Evolutionary conservation across 2,329 filamentous ascomycete species (phyloP), one percentile per base, ranked within the genome.

Genomic region (Cordyceps pruinosa): DNA sequence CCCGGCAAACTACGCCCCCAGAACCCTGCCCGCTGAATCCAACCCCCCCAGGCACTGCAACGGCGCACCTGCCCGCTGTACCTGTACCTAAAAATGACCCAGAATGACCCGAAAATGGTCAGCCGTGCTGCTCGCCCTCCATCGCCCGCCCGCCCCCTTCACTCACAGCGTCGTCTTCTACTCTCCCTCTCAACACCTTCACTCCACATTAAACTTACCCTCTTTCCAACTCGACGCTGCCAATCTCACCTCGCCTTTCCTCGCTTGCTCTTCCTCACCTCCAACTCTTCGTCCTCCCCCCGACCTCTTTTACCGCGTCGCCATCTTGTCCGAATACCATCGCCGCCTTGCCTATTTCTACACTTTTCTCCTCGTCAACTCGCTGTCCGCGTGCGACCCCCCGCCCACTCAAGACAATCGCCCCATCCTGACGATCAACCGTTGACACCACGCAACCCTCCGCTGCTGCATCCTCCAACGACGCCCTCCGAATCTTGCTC

Each of bases 141-240:
- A 25, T 30, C 21, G 34, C 50, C 28, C 50, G 37, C 30, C 12
- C 30, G 30, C 30, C 30, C 6, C 47, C 37, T 32, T 34, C 50
- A 49, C 44, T 41, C 28, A 26, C 45, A 5, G 19, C 32, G 1
- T 17, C n/a, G 12, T 37, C 44, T 44, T n/a, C n/a, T n/a, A n/a
- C 44, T 56, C 37, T 45, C 54, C 41, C n/a, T 50, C 54, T 50
- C 54, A 57, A 46, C 54, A 57, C 23, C 34, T 41, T 49, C 53
- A 50, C 54, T 57, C 54, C 54, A 57, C 54, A 57, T 57, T 57
- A 28, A 47, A 49, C 46, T 49, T 30, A 35, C 54, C 54, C 50
- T 57, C 54, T 25, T 50, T 37, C n/a, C n/a, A n/a, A 57, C 54
- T 30, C 35, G 50, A 56, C 37, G 21, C 41, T 41, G 5, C 34